Evolutionary conservation across 192 early-diverging fungal genomes (phyloP).

Genomic region (Endogone sp.): DNA sequence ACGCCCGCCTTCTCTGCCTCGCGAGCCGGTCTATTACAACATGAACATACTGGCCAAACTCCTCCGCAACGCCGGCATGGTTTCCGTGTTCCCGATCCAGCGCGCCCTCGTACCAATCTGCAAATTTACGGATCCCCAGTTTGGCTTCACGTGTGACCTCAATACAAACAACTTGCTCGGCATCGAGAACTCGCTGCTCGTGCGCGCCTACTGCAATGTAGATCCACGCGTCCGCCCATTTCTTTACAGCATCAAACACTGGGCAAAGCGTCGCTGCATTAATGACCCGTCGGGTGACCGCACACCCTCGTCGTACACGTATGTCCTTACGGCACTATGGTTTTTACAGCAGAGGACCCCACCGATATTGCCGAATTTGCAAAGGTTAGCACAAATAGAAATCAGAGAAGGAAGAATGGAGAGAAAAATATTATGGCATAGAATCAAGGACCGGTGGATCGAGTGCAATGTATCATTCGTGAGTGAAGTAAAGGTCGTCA

Average conservation of each 20-base stretch:
- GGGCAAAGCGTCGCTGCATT: constrained; percentile 26
- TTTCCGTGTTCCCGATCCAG: constrained; percentile 14
- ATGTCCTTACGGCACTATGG: constrained; percentile 23
- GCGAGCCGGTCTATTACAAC: constrained; percentile 9
- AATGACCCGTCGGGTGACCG: constrained; percentile 13
- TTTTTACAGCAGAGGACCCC: constrained; percentile 24
- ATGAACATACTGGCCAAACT: constrained; percentile 11
- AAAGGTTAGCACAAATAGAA: neutral
- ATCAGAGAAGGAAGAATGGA: neutral
- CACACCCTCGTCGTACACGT: constrained; percentile 25
- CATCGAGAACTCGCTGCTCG: constrained; percentile 30
- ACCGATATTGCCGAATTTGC: constrained; percentile 25
- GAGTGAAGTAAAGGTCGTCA: neutral
- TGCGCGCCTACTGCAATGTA: constrained; percentile 25
- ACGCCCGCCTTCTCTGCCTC: too few species aligned
- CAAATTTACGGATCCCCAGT: constrained; percentile 25
- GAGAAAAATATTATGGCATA: neutral
- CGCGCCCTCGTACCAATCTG: constrained; percentile 36
- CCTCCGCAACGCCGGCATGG: constrained; percentile 15
- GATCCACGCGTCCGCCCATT: constrained; percentile 26
- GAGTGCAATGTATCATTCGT: constrained; percentile 5
- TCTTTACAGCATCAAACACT: constrained; percentile 26
- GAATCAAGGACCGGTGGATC: neutral
- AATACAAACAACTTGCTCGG: constrained; percentile 28
- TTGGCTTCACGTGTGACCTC: constrained; percentile 26